Conservation (phyloP, 495 filamentous ascomycete genomes). For the Trypethelium eluteriae region DNA sequence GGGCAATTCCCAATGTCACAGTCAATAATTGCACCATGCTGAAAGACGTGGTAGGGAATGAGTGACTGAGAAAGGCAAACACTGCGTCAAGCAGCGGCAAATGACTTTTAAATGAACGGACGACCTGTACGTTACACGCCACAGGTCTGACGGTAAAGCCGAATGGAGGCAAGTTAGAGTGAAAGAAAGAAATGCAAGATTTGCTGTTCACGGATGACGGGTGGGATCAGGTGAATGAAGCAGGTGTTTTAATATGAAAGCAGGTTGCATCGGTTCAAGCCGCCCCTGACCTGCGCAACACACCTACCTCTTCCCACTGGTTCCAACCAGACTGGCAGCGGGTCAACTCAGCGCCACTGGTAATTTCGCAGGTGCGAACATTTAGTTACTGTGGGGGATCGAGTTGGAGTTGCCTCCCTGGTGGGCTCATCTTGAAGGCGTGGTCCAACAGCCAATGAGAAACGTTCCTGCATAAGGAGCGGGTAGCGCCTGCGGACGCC, state of each 20-base stretch:
- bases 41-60: background rate
- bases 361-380: background rate
- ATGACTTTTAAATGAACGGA: constrained; percentile 8
- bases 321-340: background rate
- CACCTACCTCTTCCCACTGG: background rate
- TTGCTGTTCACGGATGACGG: background rate
- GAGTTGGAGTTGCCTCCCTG: constrained; percentile 7
- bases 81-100: constrained; percentile 10
- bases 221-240: constrained; percentile 3
- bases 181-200: constrained; percentile 2
- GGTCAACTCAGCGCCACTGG: background rate
- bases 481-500: background rate
- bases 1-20: background rate
- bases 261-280: background rate
- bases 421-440: constrained; percentile 2
- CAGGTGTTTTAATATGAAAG: constrained; percentile 8
- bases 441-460: background rate
- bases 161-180: constrained; percentile 2
- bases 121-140: background rate
- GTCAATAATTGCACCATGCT: constrained; percentile 3
- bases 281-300: constrained; percentile 9
- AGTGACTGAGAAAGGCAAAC: constrained; percentile 2
- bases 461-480: background rate
- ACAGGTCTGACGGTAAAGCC: background rate
- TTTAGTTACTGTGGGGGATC: background rate